These are phyloP conservation scores for Phascolomyces articulosus DNA, from an alignment of 371 early-diverging fungal species.

Conservation along the genomic window DNA sequence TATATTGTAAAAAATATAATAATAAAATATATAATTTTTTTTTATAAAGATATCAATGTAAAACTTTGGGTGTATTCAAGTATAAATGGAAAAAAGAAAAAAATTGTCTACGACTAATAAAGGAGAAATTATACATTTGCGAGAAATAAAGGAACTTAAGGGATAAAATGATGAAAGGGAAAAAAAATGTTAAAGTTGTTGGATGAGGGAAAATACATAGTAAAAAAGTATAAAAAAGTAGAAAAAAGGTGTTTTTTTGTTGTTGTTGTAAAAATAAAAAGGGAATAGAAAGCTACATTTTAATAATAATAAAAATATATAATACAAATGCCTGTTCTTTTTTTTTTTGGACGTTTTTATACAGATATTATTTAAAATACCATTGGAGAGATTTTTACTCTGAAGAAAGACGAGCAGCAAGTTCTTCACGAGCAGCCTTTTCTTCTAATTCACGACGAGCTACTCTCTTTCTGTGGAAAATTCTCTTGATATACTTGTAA, in stretches of 20 bases:
- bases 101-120: background rate
- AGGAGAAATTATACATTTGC: slow-evolving; percentile 3
- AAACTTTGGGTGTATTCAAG: no score
- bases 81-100: no score
- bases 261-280: no score
- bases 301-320: background rate
- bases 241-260: no score
- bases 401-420: background rate
- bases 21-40: background rate
- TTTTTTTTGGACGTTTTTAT: background rate
- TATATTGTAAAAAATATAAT: background rate
- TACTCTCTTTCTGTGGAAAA: background rate
- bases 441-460: background rate
- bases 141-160: slow-evolving; percentile 7
- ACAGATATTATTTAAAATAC: background rate
- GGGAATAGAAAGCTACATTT: slow-evolving; percentile 7
- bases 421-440: background rate
- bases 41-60: no score
- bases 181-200: background rate
- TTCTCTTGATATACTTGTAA: slow-evolving; percentile 49
- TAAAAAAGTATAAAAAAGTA: no score
- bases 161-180: background rate
- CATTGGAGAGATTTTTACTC: background rate
- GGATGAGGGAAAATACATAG: no score
- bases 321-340: background rate